Evolutionary conservation across 1,284 basidiomycete genomes (phyloP), one percentile per base, ranked within the genome.

Genomic region (Melampsora abietis-canadensis): DNA sequence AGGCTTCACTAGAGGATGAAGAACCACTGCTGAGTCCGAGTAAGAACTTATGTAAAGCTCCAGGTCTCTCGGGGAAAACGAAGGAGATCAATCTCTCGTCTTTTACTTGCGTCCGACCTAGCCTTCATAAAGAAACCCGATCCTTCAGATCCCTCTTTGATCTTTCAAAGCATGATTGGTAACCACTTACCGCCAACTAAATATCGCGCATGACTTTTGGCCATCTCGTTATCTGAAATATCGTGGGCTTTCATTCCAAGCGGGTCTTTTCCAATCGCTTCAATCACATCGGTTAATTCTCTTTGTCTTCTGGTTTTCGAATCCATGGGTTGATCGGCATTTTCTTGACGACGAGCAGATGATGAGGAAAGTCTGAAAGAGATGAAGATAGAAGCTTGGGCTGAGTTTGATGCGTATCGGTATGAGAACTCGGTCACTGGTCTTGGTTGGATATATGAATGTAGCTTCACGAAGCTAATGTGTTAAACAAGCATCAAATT

Each of bases 391-490:
- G 92, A 91, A 2, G 93, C 93, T 68, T 85, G 83, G 61, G 87
- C 85, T 0, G 86, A 85, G 12, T 40, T 40, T 7, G 87, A 82
- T 78, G 87, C 90, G 81, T 90, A 94, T 30, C 96, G 89, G 82
- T 99, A 99, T 68, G 91, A 88, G 80, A 98, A 98, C 82, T 99
- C 96, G n/a, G 96, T 98, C 24, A 96, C 89, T 2, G 91, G 87
- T 69, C 95, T 88, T 12, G 94, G 94, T 79, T 93, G 88, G 77
- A 98, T 93, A 78, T 90, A 84, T 44, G 87, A 88, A 82, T 98
- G 92, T 62, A 98, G 86, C 17, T 88, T 87, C 77, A 97, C 84
- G 83, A 98, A 99, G 79, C 92, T 95, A 77, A 21, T 17, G 12
- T 6, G 19, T 64, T 12, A 65, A 48, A 34, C n/a, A 72, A 40